Percentiles rank a stretch among this genome's conserved stretches.
Evolutionary conservation across 164 flowering plant genomes (phyloP).

Genomic region (Stephania yunnanensis): DNA sequence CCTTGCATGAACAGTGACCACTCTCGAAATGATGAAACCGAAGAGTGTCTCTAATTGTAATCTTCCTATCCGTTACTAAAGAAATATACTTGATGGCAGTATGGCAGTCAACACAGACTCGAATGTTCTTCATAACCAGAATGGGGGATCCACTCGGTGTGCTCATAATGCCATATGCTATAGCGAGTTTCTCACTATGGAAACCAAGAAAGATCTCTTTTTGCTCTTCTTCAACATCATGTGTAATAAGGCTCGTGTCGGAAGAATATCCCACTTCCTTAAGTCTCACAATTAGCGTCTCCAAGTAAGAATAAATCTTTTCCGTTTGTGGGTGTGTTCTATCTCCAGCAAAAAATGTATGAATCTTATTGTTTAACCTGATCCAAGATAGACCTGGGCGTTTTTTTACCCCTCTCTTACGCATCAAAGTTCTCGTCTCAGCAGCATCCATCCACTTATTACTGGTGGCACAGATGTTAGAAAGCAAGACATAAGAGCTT

Average conservation of each 20-base stretch:
- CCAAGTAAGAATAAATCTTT: conserved; percentile 36
- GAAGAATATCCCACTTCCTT: conserved; percentile 40
- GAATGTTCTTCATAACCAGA: conserved; percentile 44
- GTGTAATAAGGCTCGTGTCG: conserved; percentile 25
- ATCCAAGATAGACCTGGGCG: conserved; percentile 63
- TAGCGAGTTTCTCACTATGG: conserved; percentile 50
- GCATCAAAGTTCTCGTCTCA: conserved; percentile 47
- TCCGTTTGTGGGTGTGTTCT: conserved; percentile 29
- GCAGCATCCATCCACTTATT: conserved; percentile 57
- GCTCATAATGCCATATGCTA: conserved; percentile 39
- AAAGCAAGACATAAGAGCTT: conserved; percentile 39
- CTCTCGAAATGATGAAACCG: conserved; percentile 52
- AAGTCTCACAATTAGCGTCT: conserved; percentile 29
- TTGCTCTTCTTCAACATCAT: conserved; percentile 48
- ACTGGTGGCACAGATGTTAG: conserved; percentile 40
- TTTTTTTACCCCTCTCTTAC: conserved; percentile 39
- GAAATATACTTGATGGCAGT: conserved; percentile 42
- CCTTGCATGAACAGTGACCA: conserved; percentile 50
- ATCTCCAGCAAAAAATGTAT: conserved; percentile 36
- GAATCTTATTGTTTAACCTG: conserved; percentile 33
- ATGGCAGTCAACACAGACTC: conserved; percentile 51
- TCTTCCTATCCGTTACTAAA: conserved; percentile 35
- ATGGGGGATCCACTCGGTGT: conserved; percentile 28
- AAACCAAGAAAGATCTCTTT: conserved; percentile 33
- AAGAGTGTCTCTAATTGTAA: conserved; percentile 40